A percentile compares a stretch with the other conserved stretches of the same genome.
Evolutionary conservation across 1,284 basidiomycete genomes (phyloP).

Genomic region (Ceratobasidium sp.): DNA sequence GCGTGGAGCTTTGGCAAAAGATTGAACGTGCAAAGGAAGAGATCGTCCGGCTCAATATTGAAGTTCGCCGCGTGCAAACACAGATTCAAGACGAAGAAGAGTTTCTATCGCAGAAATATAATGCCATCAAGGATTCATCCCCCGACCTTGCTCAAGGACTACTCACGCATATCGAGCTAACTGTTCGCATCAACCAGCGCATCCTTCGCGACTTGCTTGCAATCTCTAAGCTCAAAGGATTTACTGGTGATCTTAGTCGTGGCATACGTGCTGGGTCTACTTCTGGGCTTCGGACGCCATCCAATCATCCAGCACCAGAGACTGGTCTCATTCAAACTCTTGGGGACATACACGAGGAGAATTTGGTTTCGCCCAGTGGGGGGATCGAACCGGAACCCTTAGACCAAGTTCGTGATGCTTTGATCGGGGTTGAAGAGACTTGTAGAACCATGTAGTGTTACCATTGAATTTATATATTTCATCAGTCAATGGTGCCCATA

Average conservation of each 20-base stretch:
- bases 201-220: neutral
- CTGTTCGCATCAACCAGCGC: slow-evolving; percentile 5
- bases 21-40: slow-evolving; percentile 57
- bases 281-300: neutral
- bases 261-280: neutral
- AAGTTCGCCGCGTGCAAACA: slow-evolving; percentile 54
- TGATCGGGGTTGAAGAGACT: neutral
- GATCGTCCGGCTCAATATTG: slow-evolving; percentile 54
- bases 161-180: neutral
- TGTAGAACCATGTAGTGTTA: neutral
- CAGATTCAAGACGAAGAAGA: slow-evolving; percentile 55
- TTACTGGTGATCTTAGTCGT: neutral
- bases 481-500: no score
- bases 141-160: neutral
- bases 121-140: neutral
- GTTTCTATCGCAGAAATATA: slow-evolving; percentile 26
- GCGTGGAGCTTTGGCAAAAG: slow-evolving; percentile 53
- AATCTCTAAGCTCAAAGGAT: neutral
- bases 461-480: no score
- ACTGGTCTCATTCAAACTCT: neutral
- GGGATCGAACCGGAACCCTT: neutral
- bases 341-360: neutral
- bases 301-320: neutral
- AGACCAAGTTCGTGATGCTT: neutral
- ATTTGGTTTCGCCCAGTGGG: neutral